phyloP scores from a whole-genome alignment of 352 stramenopile genomes.

The Phytophthora agathidicida region DNA sequence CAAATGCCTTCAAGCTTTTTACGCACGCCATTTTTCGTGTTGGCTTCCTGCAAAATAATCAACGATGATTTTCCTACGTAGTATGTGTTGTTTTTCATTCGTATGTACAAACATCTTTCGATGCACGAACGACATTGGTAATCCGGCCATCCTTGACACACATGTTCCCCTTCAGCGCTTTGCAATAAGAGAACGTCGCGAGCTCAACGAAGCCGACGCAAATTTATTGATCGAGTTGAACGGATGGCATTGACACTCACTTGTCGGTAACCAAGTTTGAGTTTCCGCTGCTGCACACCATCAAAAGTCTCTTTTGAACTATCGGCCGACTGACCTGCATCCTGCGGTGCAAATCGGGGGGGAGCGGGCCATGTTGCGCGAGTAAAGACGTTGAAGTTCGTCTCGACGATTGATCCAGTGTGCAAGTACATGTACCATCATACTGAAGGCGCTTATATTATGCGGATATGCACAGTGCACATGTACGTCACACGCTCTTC shows the following conservation, averaged over 20 bases:
- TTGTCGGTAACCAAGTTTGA: constrained; percentile 4
- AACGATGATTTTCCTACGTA: too few relatives aligned
- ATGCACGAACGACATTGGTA: background rate
- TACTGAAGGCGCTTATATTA: constrained; percentile 33
- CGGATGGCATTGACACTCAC: background rate
- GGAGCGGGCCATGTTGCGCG: constrained; percentile 2
- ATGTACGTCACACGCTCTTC: constrained; percentile 7
- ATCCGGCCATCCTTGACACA: too few relatives aligned
- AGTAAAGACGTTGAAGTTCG: constrained; percentile 11
- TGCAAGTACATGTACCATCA: too few relatives aligned
- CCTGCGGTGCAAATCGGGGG: constrained; percentile 10
- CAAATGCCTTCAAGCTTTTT: too few relatives aligned
- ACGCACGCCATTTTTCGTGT: too few relatives aligned
- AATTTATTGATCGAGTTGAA: background rate
- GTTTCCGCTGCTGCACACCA: constrained; percentile 10
- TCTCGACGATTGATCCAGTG: constrained; percentile 3
- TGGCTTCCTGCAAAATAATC: too few relatives aligned
- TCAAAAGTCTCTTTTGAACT: constrained; percentile 1
- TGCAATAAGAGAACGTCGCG: too few relatives aligned
- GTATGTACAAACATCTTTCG: background rate
- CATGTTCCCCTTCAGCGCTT: too few relatives aligned
- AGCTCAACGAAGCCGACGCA: too few relatives aligned
- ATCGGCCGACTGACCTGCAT: constrained; percentile 17
- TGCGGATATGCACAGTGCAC: constrained; percentile 1
- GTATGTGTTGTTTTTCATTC: background rate